Evolutionary conservation across 352 stramenopile species (phyloP).

Genomic region (Blastocystis sp.): DNA sequence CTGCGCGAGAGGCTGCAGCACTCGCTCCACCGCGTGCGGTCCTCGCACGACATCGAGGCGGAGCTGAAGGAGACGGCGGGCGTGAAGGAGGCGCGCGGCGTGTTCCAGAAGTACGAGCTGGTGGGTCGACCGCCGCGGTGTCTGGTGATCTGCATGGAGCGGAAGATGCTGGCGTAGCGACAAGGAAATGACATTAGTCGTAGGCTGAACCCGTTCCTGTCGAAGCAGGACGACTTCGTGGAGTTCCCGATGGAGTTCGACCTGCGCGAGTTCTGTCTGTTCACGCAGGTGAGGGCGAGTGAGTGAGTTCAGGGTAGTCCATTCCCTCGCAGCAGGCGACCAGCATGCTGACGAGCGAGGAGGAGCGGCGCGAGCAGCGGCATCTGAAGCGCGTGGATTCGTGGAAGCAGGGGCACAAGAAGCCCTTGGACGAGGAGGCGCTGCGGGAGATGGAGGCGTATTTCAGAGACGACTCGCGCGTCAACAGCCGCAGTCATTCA

Average conservation of each 20-base stretch:
- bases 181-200: too few relatives aligned
- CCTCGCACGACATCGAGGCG: conserved; percentile 55
- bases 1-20: neutral
- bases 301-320: neutral
- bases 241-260: conserved; percentile 57
- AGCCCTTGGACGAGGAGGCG: neutral
- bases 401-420: conserved; percentile 12
- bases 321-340: neutral
- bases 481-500: neutral
- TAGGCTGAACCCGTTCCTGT: neutral
- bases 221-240: conserved; percentile 50
- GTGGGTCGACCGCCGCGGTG: conserved; percentile 11
- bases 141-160: conserved; percentile 18
- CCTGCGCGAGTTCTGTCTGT: conserved; percentile 55
- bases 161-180: neutral
- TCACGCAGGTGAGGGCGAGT: conserved; percentile 10
- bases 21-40: conserved; percentile 44
- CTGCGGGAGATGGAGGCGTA: neutral
- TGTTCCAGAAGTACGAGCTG: conserved; percentile 57
- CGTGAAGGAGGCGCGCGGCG: conserved; percentile 37
- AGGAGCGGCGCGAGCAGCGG: conserved; percentile 3
- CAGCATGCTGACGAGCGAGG: neutral
- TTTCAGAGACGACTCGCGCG: neutral
- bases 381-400: conserved; percentile 39
- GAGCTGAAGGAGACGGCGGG: neutral